Evolutionary conservation across 208 protist species (phyloP).

Genomic region (Sergeia podlipaevii): DNA sequence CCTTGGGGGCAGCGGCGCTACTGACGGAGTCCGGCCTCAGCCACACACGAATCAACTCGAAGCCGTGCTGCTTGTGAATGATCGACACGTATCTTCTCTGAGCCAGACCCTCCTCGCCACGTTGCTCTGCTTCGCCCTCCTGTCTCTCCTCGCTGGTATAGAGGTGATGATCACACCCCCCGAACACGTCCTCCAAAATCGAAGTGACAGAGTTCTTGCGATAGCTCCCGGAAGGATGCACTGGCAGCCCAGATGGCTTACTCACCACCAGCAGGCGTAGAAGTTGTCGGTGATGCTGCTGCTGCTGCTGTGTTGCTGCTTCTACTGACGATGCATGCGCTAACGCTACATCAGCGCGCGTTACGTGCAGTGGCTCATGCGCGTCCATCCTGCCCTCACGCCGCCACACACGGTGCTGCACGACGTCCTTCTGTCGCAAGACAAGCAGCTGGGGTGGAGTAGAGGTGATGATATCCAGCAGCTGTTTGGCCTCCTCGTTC

Average conservation of each 20-base stretch:
- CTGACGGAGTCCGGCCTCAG: constrained; percentile 2
- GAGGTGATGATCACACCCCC: constrained; percentile 44
- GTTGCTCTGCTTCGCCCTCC: constrained; percentile 5
- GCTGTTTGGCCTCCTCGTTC: neutral
- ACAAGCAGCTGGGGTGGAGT: constrained; percentile 24
- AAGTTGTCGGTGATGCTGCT: constrained; percentile 12
- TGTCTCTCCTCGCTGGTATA: constrained; percentile 13
- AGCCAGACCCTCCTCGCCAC: neutral
- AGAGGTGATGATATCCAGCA: constrained; percentile 3
- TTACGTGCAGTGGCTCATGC: constrained; percentile 40
- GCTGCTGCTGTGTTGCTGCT: neutral
- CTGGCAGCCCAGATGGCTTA: constrained; percentile 74
- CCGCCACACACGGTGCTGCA: constrained; percentile 88
- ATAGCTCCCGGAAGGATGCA: constrained; percentile 90
- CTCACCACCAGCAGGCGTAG: constrained; percentile 41
- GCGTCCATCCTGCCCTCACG: constrained; percentile 92
- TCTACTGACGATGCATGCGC: neutral
- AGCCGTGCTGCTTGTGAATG: constrained; percentile 31
- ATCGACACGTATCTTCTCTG: constrained; percentile 32
- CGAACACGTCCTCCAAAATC: constrained; percentile 85
- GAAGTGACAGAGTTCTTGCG: constrained; percentile 91
- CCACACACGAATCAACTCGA: constrained; percentile 72
- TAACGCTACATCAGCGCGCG: constrained; percentile 33
- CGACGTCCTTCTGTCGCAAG: constrained; percentile 68
- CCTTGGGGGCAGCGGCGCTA: neutral